Evolutionary conservation across 768 basidiomycete genomes (phyloP).

Genomic region (Podaxis sp.): DNA sequence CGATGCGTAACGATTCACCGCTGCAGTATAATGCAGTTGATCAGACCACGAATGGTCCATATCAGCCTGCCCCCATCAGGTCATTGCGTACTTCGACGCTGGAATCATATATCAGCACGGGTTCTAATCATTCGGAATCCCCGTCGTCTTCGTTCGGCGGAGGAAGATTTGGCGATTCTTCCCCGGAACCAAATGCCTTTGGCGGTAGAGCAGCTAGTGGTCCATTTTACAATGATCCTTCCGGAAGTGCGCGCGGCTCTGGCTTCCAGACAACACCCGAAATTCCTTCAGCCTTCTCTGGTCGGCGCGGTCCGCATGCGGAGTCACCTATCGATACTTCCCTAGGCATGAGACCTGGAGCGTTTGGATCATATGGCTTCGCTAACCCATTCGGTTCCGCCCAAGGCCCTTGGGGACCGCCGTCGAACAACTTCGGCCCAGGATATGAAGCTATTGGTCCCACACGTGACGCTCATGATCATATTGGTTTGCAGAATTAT

Average conservation of each 20-base stretch:
- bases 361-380: slow-evolving; percentile 6
- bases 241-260: slow-evolving; percentile 14
- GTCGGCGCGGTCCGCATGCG: slow-evolving; percentile 36
- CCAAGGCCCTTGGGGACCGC: slow-evolving; percentile 14
- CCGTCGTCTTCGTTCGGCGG: slow-evolving; percentile 71
- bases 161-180: slow-evolving; percentile 60
- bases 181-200: slow-evolving; percentile 66
- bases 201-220: slow-evolving; percentile 42
- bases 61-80: slow-evolving; percentile 66
- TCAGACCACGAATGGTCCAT: slow-evolving; percentile 44
- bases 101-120: slow-evolving; percentile 54
- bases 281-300: slow-evolving; percentile 25
- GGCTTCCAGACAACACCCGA: slow-evolving; percentile 20
- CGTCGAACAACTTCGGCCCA: slow-evolving; percentile 1
- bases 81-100: slow-evolving; percentile 61
- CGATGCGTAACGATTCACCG: slow-evolving; percentile 48
- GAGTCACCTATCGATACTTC: slow-evolving; percentile 40
- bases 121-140: slow-evolving; percentile 63
- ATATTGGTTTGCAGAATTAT: slow-evolving; percentile 9
- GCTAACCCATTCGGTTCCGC: slow-evolving; percentile 16
- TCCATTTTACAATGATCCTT: slow-evolving; percentile 36
- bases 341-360: slow-evolving; percentile 10
- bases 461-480: slow-evolving; percentile 5
- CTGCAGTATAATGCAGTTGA: slow-evolving; percentile 38
- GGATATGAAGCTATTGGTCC: slow-evolving; percentile 3